These are phyloP conservation scores for Rhodotorula babjevae DNA, from an alignment of 768 basidiomycete species.

Conservation along the genomic window DNA sequence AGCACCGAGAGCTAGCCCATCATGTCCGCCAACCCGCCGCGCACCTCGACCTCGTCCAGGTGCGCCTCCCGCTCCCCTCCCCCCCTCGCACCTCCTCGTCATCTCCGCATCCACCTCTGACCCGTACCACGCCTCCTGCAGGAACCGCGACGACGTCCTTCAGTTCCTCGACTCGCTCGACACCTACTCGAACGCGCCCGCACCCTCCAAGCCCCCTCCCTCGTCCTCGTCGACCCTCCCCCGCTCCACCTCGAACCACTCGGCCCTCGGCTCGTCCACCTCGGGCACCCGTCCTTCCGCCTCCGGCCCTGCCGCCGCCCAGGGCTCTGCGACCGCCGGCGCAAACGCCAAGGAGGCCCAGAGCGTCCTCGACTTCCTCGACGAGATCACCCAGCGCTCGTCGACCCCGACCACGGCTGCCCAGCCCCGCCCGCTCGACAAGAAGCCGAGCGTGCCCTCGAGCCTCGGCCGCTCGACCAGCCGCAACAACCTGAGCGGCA, in stretches of 20 bases:
- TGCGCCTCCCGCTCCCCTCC: not conserved
- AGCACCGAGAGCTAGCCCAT: too few relatives aligned
- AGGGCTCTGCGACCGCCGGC: conserved; percentile 12
- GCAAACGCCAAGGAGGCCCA: conserved; percentile 41
- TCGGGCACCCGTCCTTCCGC: conserved; percentile 11
- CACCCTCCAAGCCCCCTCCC: conserved; percentile 1
- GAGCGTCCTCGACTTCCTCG: conserved; percentile 43
- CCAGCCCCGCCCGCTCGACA: conserved; percentile 5
- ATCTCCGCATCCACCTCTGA: not conserved
- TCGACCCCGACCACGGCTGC: conserved; percentile 17
- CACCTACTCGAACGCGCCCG: conserved; percentile 52
- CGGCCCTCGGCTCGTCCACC: not conserved
- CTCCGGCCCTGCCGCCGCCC: conserved; percentile 19
- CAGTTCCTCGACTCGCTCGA: conserved; percentile 93
- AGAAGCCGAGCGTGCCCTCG: conserved; percentile 1
- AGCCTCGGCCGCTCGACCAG: conserved; percentile 5
- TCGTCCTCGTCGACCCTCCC: conserved; percentile 23
- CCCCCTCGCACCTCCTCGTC: not conserved
- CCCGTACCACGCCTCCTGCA: not conserved
- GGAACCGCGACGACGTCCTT: conserved; percentile 62
- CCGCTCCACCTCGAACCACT: conserved; percentile 9
- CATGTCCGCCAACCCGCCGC: not conserved
- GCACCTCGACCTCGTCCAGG: conserved; percentile 15
- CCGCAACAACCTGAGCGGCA: conserved; percentile 1
- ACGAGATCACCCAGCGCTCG: conserved; percentile 41